Evolutionary conservation across 352 stramenopile genomes (phyloP).

Genomic region (Phytophthora sansomeana): DNA sequence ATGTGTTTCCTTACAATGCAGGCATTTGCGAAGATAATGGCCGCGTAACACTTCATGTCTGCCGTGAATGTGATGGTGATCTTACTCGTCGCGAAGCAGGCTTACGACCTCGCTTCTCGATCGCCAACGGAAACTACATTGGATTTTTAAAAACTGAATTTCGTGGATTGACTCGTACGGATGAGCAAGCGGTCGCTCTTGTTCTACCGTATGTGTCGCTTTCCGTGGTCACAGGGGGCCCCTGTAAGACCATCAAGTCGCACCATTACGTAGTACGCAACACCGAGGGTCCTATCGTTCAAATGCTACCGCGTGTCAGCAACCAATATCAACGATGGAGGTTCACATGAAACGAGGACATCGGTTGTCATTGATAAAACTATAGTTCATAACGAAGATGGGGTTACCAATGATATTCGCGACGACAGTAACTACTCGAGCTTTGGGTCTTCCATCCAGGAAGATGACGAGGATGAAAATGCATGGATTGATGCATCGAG

Average conservation of each 20-base stretch:
- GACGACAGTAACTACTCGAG: constrained; percentile 16
- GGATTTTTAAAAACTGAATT: not conserved
- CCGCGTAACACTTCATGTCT: too few relatives aligned
- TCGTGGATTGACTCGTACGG: not conserved
- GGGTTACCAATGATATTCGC: not conserved
- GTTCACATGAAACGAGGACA: too few relatives aligned
- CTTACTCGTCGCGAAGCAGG: not conserved
- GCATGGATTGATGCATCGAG: constrained; percentile 9
- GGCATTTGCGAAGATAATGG: not conserved
- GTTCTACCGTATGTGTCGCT: constrained; percentile 5
- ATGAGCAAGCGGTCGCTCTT: not conserved
- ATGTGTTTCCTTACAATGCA: too few relatives aligned
- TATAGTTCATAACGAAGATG: not conserved
- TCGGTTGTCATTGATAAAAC: constrained; percentile 7
- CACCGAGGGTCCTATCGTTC: constrained; percentile 17
- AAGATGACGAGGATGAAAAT: constrained; percentile 1
- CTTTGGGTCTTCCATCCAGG: not conserved
- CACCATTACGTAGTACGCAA: constrained; percentile 24
- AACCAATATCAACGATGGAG: not conserved
- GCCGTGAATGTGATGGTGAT: not conserved
- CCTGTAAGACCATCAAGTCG: constrained; percentile 9
- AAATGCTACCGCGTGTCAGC: constrained; percentile 5
- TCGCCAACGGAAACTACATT: not conserved
- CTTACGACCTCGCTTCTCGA: not conserved
- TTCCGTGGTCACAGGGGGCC: constrained; percentile 3